Evolutionary conservation across 192 early-diverging fungal genomes (phyloP).

Genomic region (Mortierella hygrophila): DNA sequence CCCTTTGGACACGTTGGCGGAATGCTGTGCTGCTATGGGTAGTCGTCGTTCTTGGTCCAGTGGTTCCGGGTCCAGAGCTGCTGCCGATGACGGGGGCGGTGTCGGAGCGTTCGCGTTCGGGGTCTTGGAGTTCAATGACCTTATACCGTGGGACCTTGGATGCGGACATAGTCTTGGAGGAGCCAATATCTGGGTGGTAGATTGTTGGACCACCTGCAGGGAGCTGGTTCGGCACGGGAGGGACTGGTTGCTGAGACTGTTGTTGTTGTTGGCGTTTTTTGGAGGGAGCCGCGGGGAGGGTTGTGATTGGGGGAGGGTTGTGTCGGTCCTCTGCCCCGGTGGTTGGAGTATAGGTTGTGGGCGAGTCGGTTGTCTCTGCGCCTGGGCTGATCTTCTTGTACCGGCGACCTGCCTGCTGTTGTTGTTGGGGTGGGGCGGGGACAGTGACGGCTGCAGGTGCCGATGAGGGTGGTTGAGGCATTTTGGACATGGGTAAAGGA

Average conservation of each 20-base stretch:
- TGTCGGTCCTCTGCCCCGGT: background rate
- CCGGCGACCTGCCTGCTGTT: background rate
- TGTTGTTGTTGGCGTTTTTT: background rate
- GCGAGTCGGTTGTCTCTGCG: conserved; percentile 5
- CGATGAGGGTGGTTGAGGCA: background rate
- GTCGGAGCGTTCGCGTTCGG: background rate
- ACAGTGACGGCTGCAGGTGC: background rate
- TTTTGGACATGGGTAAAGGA: background rate
- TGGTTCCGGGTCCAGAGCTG: too few relatives aligned
- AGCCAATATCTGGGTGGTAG: conserved; percentile 11
- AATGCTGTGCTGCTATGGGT: background rate
- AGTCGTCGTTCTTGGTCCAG: too few relatives aligned
- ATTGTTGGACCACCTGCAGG: background rate
- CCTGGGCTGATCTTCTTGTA: background rate
- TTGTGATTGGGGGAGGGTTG: background rate
- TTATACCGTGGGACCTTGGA: conserved; percentile 2
- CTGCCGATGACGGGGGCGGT: too few relatives aligned
- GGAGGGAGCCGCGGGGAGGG: background rate
- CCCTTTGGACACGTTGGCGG: conserved; percentile 8
- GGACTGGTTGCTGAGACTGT: background rate
- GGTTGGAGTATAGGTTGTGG: background rate
- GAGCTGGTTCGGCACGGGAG: background rate
- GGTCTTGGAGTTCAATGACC: conserved; percentile 1
- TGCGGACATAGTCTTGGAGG: background rate
- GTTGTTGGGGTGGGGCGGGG: background rate